These are phyloP conservation scores for Pseudocercospora vitis DNA, from an alignment of 2,329 filamentous ascomycete species.

Conservation along the genomic window DNA sequence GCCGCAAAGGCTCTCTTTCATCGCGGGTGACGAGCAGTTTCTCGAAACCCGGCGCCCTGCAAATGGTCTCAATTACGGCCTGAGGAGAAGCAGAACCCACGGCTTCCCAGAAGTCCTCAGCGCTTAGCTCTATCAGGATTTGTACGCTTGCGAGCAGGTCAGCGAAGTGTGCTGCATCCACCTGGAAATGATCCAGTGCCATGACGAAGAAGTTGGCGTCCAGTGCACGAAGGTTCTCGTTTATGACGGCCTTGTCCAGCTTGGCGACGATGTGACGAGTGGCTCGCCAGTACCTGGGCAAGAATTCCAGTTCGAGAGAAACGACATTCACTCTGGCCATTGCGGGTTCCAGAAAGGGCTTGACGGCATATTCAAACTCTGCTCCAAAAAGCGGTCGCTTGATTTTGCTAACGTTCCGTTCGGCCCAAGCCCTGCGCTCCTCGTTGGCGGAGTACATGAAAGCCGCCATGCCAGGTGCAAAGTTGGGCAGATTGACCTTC, in stretches of 20 bases:
- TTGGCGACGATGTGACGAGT: slow-evolving; percentile 71
- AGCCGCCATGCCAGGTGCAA: slow-evolving; percentile 75
- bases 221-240: slow-evolving; percentile 74
- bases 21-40: slow-evolving; percentile 58
- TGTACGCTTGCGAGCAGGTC: slow-evolving; percentile 70
- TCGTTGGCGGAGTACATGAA: slow-evolving; percentile 78
- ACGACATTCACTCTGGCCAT: slow-evolving; percentile 63
- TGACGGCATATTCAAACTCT: slow-evolving; percentile 86
- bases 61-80: slow-evolving; percentile 79
- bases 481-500: slow-evolving; percentile 72
- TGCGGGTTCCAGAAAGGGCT: slow-evolving; percentile 67
- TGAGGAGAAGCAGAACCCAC: slow-evolving; percentile 78
- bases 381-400: slow-evolving; percentile 63
- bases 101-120: slow-evolving; percentile 83
- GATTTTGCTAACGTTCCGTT: slow-evolving; percentile 66
- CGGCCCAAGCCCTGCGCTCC: slow-evolving; percentile 66
- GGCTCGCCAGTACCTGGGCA: slow-evolving; percentile 78
- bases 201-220: slow-evolving; percentile 67
- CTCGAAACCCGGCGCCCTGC: slow-evolving; percentile 67
- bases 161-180: slow-evolving; percentile 57
- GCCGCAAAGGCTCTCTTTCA: slow-evolving; percentile 49
- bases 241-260: slow-evolving; percentile 71
- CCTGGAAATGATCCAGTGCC: slow-evolving; percentile 63
- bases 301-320: slow-evolving; percentile 52
- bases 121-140: slow-evolving; percentile 70